These are phyloP conservation scores for Sarocladium brachiariae DNA, from an alignment of 2,329 filamentous ascomycete species.

Conservation along the genomic window DNA sequence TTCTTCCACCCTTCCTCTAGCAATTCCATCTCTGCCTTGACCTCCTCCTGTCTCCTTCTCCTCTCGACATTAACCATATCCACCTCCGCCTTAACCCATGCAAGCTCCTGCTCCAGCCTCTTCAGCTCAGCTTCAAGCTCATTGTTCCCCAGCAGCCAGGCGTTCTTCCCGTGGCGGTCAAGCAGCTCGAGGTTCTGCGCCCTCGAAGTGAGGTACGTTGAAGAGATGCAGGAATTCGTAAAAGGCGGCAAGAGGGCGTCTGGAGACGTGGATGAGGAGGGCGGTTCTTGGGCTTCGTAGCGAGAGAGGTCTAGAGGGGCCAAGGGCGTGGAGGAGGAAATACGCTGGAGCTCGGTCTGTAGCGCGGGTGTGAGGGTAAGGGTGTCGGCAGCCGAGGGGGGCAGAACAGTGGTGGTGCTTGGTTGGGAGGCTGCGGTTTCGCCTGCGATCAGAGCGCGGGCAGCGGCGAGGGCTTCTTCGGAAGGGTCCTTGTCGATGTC, in stretches of 20 bases:
- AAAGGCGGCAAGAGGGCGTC: conserved; percentile 56
- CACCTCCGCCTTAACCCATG: conserved; percentile 57
- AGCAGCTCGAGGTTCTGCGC: conserved; percentile 60
- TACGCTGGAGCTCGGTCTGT: conserved; percentile 59
- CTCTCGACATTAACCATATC: conserved; percentile 68
- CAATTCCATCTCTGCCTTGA: conserved; percentile 63
- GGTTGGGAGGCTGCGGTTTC: conserved; percentile 50
- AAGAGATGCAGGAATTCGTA: conserved; percentile 42
- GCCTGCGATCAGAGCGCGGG: conserved; percentile 60
- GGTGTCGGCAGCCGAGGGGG: conserved; percentile 36
- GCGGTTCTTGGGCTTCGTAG: conserved; percentile 68
- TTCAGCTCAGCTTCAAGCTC: conserved; percentile 63
- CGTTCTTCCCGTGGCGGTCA: conserved; percentile 77
- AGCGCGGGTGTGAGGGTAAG: conserved; percentile 61
- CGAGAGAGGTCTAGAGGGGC: conserved; percentile 64
- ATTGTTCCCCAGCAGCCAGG: conserved; percentile 83
- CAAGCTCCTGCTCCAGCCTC: conserved; percentile 67
- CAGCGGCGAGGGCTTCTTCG: conserved; percentile 53
- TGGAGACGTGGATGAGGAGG: conserved; percentile 21
- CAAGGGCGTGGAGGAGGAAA: conserved; percentile 40
- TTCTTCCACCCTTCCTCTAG: conserved; percentile 74
- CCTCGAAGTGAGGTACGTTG: conserved; percentile 45
- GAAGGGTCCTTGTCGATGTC: conserved; percentile 77
- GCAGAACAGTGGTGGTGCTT: conserved; percentile 48
- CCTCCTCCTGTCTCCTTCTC: conserved; percentile 62